Evolutionary conservation across 805 yeast species (phyloP).

Genomic region (Wickerhamiella lipophila): DNA sequence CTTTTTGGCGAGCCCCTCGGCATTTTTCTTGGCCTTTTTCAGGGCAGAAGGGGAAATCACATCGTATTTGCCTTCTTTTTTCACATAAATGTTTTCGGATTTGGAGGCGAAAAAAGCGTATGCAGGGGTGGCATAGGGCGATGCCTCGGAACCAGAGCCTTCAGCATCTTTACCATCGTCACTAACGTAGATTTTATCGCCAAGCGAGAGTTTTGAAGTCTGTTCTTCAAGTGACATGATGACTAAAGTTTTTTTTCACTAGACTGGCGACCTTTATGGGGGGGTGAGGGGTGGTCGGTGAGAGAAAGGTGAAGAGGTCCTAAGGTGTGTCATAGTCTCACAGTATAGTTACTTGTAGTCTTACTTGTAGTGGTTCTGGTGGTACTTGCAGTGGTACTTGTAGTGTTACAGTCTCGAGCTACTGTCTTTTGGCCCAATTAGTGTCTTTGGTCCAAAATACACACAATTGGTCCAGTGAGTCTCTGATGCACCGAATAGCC

Average conservation of each 20-base stretch:
- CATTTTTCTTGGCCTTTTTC: constrained; percentile 94
- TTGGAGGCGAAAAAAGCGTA: constrained; percentile 48
- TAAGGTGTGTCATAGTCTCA: too few relatives aligned
- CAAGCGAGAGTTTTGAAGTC: constrained; percentile 18
- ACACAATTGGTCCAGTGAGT: too few relatives aligned
- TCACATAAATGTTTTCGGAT: constrained; percentile 42
- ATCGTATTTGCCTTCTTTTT: constrained; percentile 47
- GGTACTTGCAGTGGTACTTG: too few relatives aligned
- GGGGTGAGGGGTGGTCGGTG: too few relatives aligned
- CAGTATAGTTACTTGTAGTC: too few relatives aligned
- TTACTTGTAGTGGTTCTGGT: too few relatives aligned
- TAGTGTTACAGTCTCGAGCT: too few relatives aligned
- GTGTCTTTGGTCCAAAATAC: too few relatives aligned
- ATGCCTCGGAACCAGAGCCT: constrained; percentile 48
- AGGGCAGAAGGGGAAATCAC: constrained; percentile 83
- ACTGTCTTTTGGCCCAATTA: too few relatives aligned
- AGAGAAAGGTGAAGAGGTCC: too few relatives aligned
- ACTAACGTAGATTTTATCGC: constrained; percentile 46
- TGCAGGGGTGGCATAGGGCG: constrained; percentile 74
- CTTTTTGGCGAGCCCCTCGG: constrained; percentile 78
- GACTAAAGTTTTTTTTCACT: neutral
- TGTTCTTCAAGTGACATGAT: constrained; percentile 17
- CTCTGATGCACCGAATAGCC: too few relatives aligned
- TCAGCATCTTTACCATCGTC: constrained; percentile 41
- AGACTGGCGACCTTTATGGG: too few relatives aligned